These are phyloP conservation scores for Penicillium daleae DNA, from an alignment of 495 filamentous ascomycete genomes.

Conservation along the genomic window DNA sequence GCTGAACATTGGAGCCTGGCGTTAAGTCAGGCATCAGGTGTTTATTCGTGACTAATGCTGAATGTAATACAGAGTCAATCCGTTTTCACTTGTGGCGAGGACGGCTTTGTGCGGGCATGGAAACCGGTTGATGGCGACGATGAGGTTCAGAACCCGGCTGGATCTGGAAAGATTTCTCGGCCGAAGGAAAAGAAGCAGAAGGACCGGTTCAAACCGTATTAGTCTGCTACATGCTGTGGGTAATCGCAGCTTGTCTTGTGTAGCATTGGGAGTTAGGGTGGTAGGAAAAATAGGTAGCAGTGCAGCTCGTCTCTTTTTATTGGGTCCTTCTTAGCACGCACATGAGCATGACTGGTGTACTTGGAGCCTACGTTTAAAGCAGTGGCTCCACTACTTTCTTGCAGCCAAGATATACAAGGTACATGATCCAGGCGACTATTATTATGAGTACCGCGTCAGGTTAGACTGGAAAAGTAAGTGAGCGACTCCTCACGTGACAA, in stretches of 20 bases:
- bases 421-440: too few species aligned
- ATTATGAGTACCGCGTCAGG: too few species aligned
- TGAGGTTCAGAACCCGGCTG: constrained; percentile 23
- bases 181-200: constrained; percentile 46
- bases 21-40: background rate
- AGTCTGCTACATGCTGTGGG: constrained; percentile 10
- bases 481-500: too few species aligned
- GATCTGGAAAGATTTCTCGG: constrained; percentile 30
- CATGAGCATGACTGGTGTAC: background rate
- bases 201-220: constrained; percentile 50
- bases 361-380: too few species aligned
- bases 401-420: too few species aligned
- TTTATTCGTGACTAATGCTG: constrained; percentile 1
- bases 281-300: constrained; percentile 21
- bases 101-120: constrained; percentile 65
- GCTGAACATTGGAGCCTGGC: background rate
- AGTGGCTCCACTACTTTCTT: too few species aligned
- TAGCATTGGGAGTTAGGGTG: constrained; percentile 24
- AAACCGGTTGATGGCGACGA: constrained; percentile 33
- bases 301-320: background rate
- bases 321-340: background rate
- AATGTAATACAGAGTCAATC: constrained; percentile 55
- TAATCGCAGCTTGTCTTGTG: constrained; percentile 21
- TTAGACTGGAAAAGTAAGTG: too few species aligned
- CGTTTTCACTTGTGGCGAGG: constrained; percentile 79